phyloP scores from a whole-genome alignment of 495 filamentous ascomycete genomes.

The Xylaria cubensis region DNA sequence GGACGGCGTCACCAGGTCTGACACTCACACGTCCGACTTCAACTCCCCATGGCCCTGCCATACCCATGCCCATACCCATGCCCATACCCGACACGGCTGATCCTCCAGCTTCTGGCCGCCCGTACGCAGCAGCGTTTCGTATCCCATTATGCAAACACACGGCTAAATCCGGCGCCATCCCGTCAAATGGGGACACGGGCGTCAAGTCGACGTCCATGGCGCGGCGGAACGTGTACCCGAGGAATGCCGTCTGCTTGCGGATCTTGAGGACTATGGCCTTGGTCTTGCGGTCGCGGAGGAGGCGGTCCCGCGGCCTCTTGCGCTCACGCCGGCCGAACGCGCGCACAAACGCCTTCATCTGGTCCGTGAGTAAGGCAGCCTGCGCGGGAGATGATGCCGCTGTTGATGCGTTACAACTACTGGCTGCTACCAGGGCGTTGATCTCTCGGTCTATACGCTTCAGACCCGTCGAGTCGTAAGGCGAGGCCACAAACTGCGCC shows the following conservation, averaged over 20 bases:
- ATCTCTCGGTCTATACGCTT: constrained; percentile 55
- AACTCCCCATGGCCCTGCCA: background rate
- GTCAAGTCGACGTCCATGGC: constrained; percentile 33
- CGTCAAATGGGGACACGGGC: constrained; percentile 1
- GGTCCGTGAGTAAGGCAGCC: constrained; percentile 23
- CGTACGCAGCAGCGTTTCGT: background rate
- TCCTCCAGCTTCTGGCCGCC: background rate
- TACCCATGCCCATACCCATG: constrained; percentile 9
- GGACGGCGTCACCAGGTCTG: constrained; percentile 22
- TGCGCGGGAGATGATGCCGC: constrained; percentile 4
- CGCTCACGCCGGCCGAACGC: constrained; percentile 60
- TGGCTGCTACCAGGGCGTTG: constrained; percentile 35
- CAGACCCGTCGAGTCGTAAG: constrained; percentile 51
- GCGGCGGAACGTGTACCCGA: constrained; percentile 85
- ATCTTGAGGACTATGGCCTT: constrained; percentile 73
- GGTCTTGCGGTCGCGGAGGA: constrained; percentile 73
- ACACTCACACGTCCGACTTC: background rate
- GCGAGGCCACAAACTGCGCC: constrained; percentile 46
- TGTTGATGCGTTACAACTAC: background rate
- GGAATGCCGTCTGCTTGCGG: constrained; percentile 79
- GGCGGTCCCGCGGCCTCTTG: constrained; percentile 77
- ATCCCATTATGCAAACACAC: background rate
- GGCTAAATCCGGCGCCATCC: constrained; percentile 2
- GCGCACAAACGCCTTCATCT: constrained; percentile 48
- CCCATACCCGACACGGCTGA: background rate